Evolutionary conservation across 2,329 filamentous ascomycete genomes (phyloP).

Genomic region (Chaetomium globosum): DNA sequence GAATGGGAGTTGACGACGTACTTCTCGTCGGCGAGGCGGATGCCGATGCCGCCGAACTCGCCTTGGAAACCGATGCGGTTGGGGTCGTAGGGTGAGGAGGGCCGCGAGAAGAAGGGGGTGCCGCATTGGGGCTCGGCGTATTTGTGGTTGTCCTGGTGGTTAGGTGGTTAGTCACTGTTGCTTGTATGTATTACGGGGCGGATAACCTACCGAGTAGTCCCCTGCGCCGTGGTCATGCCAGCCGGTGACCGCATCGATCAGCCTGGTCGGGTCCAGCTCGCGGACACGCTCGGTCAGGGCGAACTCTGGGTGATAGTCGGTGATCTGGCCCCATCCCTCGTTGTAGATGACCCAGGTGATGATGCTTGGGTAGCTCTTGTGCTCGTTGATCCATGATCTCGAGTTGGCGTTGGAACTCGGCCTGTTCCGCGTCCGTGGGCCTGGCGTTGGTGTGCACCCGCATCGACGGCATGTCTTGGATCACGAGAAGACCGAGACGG

Average conservation of each 20-base stretch:
- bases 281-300: conserved; percentile 58
- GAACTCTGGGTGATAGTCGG: conserved; percentile 57
- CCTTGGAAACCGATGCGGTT: conserved; percentile 68
- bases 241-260: conserved; percentile 65
- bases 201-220: not conserved
- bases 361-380: conserved; percentile 66
- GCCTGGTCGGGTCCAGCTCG: conserved; percentile 62
- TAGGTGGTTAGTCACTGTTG: not conserved
- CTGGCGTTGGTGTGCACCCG: conserved; percentile 40
- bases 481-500: conserved; percentile 64
- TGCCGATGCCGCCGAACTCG: conserved; percentile 70
- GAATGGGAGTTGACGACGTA: conserved; percentile 42
- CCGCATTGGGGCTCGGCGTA: conserved; percentile 73
- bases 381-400: conserved; percentile 63
- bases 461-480: conserved; percentile 73
- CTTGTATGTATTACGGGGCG: too few relatives aligned
- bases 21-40: conserved; percentile 65
- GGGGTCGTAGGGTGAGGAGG: conserved; percentile 59
- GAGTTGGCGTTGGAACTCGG: conserved; percentile 67
- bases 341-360: conserved; percentile 71
- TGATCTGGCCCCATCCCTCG: conserved; percentile 69
- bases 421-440: conserved; percentile 55
- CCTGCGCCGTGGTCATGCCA: conserved; percentile 67
- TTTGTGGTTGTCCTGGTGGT: conserved; percentile 65
- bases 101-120: conserved; percentile 65